Conservation (phyloP, 169 alveolate genomes). For the Perkinsus olseni region DNA sequence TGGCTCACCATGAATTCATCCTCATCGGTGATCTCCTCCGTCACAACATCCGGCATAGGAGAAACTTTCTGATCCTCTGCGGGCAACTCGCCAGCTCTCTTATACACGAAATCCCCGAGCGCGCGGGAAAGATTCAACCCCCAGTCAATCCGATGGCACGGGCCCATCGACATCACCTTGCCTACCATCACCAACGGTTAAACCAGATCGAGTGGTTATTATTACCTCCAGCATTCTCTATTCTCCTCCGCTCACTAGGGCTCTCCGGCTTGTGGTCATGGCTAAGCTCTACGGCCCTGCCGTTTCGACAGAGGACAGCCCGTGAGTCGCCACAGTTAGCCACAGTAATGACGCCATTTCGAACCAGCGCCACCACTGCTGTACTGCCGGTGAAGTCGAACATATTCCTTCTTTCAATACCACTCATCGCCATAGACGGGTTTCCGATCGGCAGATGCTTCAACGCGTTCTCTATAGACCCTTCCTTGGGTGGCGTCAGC, state of each 20-base stretch:
- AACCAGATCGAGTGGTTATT: constrained; percentile 10
- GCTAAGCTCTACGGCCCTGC: constrained; percentile 76
- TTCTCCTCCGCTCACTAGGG: constrained; percentile 77
- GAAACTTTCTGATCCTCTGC: constrained; percentile 84
- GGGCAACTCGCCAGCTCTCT: constrained; percentile 66
- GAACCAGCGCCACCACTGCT: neutral
- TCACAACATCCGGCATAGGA: constrained; percentile 87
- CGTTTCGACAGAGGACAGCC: constrained; percentile 74
- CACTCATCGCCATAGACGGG: neutral
- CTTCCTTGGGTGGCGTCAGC: neutral
- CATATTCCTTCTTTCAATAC: neutral
- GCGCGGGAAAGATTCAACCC: constrained; percentile 87
- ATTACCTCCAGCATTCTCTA: constrained; percentile 85
- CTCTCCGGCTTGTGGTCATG: constrained; percentile 92
- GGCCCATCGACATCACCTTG: neutral
- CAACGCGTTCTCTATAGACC: neutral
- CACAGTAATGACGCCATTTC: constrained; percentile 26
- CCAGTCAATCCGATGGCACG: constrained; percentile 73
- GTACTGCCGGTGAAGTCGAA: neutral
- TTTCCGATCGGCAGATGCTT: neutral
- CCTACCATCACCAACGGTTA: constrained; percentile 51
- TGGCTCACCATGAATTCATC: constrained; percentile 76
- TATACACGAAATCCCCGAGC: constrained; percentile 88
- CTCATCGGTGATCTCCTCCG: constrained; percentile 56
- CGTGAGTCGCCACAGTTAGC: constrained; percentile 97